These are phyloP conservation scores for Penicillium sp. DNA, from an alignment of 2,329 filamentous ascomycete species.

Conservation along the genomic window DNA sequence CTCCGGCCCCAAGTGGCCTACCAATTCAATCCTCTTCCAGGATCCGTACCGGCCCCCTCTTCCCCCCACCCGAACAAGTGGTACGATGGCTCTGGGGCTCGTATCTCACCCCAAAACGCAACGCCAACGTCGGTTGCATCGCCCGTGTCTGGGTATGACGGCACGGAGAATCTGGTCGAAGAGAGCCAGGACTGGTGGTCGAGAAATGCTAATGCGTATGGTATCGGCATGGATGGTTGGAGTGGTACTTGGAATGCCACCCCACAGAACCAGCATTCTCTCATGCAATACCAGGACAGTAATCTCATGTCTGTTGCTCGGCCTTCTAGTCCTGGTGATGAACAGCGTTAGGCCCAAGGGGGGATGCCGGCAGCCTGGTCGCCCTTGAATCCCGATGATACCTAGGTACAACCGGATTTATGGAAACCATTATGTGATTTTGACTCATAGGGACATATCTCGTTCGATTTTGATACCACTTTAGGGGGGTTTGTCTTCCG, in stretches of 20 bases:
- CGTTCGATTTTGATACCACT: constrained; percentile 1
- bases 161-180: constrained; percentile 58
- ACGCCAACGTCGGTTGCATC: constrained; percentile 26
- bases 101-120: constrained; percentile 13
- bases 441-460: not conserved
- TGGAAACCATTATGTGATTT: constrained; percentile 7
- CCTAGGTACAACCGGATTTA: not conserved
- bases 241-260: constrained; percentile 26
- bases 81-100: constrained; percentile 22
- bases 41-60: constrained; percentile 11
- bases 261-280: constrained; percentile 12
- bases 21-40: constrained; percentile 11
- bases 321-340: not conserved
- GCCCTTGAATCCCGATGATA: not conserved
- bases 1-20: constrained; percentile 24
- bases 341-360: not conserved
- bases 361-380: constrained; percentile 1
- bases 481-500: not conserved
- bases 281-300: constrained; percentile 8
- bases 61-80: constrained; percentile 27
- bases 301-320: constrained; percentile 2
- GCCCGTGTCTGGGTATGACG: constrained; percentile 55
- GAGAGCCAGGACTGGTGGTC: constrained; percentile 66
- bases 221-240: constrained; percentile 63
- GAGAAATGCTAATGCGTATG: constrained; percentile 59